Evolutionary conservation across 805 yeast species (phyloP).

Genomic region (Zygosaccharomyces siamensis): DNA sequence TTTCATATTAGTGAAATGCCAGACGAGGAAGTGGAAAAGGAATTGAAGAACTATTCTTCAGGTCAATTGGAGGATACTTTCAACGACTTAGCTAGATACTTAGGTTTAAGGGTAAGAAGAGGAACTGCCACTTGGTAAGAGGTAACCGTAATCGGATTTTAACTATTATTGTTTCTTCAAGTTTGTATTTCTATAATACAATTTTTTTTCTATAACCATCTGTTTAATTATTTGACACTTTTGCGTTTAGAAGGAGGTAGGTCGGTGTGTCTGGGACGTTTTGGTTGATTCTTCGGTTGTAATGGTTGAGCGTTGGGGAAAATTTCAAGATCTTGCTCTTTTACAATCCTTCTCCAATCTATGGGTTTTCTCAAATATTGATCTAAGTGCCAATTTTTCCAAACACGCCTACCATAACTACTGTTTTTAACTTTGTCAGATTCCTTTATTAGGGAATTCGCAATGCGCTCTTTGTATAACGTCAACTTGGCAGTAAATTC

Average conservation of each 20-base stretch:
- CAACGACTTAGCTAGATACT: constrained; percentile 61
- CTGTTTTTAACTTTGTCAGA: constrained; percentile 75
- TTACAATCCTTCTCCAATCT: constrained; percentile 75
- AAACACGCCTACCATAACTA: constrained; percentile 81
- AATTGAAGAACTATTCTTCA: constrained; percentile 35
- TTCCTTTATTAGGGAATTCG: constrained; percentile 54
- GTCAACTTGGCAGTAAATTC: constrained; percentile 68
- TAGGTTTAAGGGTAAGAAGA: constrained; percentile 59
- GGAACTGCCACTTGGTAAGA: constrained; percentile 47
- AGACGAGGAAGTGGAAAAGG: constrained; percentile 29
- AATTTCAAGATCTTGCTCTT: constrained; percentile 44
- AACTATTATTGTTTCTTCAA: neutral
- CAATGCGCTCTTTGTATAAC: constrained; percentile 82
- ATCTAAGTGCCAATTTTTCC: constrained; percentile 95
- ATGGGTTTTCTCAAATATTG: constrained; percentile 61
- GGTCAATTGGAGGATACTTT: constrained; percentile 51
- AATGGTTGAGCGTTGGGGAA: constrained; percentile 36
- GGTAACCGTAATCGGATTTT: neutral
- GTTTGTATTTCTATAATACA: constrained; percentile 8
- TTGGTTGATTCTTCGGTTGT: constrained; percentile 21
- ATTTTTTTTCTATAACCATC: neutral
- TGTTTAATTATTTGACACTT: neutral
- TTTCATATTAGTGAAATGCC: constrained; percentile 37
- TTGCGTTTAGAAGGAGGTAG: constrained; percentile 9
- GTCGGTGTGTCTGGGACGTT: constrained; percentile 7